phyloP scores from a whole-genome alignment of 257 asterid species.

The Ilex asprella region DNA sequence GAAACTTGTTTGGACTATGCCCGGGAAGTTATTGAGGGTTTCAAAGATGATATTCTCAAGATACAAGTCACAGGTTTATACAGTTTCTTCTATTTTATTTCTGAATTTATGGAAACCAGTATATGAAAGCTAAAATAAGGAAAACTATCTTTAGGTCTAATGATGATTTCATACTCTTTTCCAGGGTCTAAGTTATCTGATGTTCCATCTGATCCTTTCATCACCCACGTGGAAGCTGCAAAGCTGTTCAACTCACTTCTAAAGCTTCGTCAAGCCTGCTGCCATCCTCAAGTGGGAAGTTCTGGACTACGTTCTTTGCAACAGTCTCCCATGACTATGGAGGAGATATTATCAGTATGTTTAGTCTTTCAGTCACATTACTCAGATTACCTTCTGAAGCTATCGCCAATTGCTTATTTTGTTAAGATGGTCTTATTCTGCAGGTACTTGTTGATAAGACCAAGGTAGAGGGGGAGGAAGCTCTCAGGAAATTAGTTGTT shows the following conservation, averaged over 20 bases:
- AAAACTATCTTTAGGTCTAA: slow-evolving; percentile 4
- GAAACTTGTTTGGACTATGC: slow-evolving; percentile 92
- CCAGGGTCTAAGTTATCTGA: slow-evolving; percentile 47
- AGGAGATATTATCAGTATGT: slow-evolving; percentile 84
- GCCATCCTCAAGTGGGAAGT: slow-evolving; percentile 99
- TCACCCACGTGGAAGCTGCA: slow-evolving; percentile 76
- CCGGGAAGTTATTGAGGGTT: slow-evolving; percentile 69
- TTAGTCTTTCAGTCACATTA: slow-evolving; percentile 12
- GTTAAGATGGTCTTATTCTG: slow-evolving; percentile 20
- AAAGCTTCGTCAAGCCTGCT: slow-evolving; percentile 98
- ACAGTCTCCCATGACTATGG: slow-evolving; percentile 98
- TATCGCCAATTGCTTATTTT: slow-evolving; percentile 6
- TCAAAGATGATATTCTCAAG: slow-evolving; percentile 46
- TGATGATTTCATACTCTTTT: slow-evolving; percentile 11
- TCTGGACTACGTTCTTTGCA: slow-evolving; percentile 90
- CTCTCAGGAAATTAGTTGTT: slow-evolving; percentile 77
- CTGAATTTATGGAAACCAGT: slow-evolving; percentile 1
- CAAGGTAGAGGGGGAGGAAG: slow-evolving; percentile 93
- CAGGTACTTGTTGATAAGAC: slow-evolving; percentile 95
- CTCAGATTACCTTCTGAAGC: slow-evolving; percentile 12
- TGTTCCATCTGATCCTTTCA: slow-evolving; percentile 37
- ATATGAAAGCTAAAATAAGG: slow-evolving; percentile 3
- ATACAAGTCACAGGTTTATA: slow-evolving; percentile 49
- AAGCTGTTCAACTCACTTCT: slow-evolving; percentile 92
- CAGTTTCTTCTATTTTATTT: slow-evolving; percentile 8